Evolutionary conservation across 805 yeast genomes (phyloP).

Genomic region (Lachancea thermotolerans): DNA sequence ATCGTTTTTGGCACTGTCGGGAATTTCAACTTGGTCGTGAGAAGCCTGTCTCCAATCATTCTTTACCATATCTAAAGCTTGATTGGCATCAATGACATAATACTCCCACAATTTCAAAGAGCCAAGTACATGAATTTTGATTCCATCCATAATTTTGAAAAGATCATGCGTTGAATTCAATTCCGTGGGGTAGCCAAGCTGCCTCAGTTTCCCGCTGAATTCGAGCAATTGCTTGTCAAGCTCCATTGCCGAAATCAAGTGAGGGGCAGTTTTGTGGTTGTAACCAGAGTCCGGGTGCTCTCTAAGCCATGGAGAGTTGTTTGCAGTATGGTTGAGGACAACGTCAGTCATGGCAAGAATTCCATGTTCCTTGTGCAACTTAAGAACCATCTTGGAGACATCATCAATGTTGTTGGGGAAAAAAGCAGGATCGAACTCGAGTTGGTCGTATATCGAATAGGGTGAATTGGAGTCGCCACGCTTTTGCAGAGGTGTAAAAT

Average conservation of each 20-base stretch:
- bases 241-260: slow-evolving; percentile 75
- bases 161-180: slow-evolving; percentile 50
- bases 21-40: slow-evolving; percentile 36
- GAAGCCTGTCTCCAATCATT: slow-evolving; percentile 29
- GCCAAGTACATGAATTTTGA: slow-evolving; percentile 60
- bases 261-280: slow-evolving; percentile 82
- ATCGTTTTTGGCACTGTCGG: slow-evolving; percentile 37
- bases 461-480: slow-evolving; percentile 92
- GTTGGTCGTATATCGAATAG: slow-evolving; percentile 83
- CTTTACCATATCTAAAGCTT: slow-evolving; percentile 36
- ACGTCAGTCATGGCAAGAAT: slow-evolving; percentile 82
- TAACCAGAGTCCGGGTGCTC: slow-evolving; percentile 91
- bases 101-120: slow-evolving; percentile 77
- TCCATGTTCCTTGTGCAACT: slow-evolving; percentile 47
- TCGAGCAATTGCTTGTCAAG: slow-evolving; percentile 63
- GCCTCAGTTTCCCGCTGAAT: slow-evolving; percentile 52
- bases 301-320: slow-evolving; percentile 78
- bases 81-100: slow-evolving; percentile 60
- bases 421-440: slow-evolving; percentile 59
- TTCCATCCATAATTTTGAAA: slow-evolving; percentile 54
- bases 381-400: slow-evolving; percentile 44
- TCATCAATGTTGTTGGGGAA: slow-evolving; percentile 49
- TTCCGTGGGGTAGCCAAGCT: slow-evolving; percentile 55
- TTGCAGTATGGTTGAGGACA: slow-evolving; percentile 92
- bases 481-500: slow-evolving; percentile 87